A percentile compares a stretch with the other conserved stretches of the same genome.
Evolutionary conservation across 192 early-diverging fungal genomes (phyloP).

Genomic region (Cetraspora pellucida): DNA sequence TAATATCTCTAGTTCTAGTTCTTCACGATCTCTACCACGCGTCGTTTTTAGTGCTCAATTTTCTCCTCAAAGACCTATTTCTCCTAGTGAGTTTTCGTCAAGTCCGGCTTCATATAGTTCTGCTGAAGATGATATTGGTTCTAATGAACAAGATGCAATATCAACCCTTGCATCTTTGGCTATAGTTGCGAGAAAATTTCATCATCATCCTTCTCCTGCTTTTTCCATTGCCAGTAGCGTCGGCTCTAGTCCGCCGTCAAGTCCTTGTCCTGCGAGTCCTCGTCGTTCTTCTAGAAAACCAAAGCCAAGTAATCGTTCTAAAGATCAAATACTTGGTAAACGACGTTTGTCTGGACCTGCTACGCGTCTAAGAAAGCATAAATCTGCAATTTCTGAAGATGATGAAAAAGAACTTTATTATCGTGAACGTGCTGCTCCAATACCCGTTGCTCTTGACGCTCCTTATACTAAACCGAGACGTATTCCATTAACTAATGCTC

Average conservation of each 20-base stretch:
- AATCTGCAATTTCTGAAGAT: conserved; percentile 5
- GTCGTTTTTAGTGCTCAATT: conserved; percentile 10
- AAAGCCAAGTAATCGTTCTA: conserved; percentile 21
- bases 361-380: conserved; percentile 25
- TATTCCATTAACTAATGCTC: background rate
- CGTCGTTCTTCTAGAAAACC: conserved; percentile 25
- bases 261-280: background rate
- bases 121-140: conserved; percentile 23
- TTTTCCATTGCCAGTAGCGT: background rate
- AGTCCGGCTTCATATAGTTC: conserved; percentile 33
- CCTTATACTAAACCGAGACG: conserved; percentile 11
- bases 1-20: background rate
- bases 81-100: conserved; percentile 29
- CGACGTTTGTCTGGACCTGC: conserved; percentile 31
- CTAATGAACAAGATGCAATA: background rate
- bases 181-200: background rate
- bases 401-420: conserved; percentile 31
- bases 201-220: background rate
- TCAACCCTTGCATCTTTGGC: background rate
- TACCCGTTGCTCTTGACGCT: background rate
- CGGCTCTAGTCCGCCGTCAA: conserved; percentile 1
- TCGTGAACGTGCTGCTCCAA: conserved; percentile 9
- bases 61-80: conserved; percentile 8
- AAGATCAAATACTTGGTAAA: conserved; percentile 30
- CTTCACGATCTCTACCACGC: background rate